Base-by-base conservation (phyloP, 2,329 filamentous ascomycete species). In the Fusarium continuum region DNA sequence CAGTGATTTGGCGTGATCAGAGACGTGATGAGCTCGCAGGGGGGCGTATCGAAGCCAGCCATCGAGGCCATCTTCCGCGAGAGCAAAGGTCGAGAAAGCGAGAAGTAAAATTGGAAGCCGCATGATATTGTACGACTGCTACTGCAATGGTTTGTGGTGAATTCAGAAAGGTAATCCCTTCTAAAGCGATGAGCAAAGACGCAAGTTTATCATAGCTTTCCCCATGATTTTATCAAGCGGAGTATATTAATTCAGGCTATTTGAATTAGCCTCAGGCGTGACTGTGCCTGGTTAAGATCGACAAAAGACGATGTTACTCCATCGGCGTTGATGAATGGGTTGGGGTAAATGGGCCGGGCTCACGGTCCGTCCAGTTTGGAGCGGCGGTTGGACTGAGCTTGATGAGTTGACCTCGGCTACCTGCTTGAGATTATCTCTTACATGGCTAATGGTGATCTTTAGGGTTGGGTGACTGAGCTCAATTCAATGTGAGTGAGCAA, bases 41-140 rank as follows among this genome's bases (percentile, higher is more conserved):
- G 81, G 79, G 26, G 87, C 86, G 71, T 90, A 90, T 43, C 88
- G 82, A 51, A 90, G 74, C 88, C 88, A 91, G 41, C 78, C 88
- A 53, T 82, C 77, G 20, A 87, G 74, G 10, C 88, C 88, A 68
- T 85, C 82, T 67, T 91, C 88, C 32, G 85, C 86, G 38, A 74
- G 73, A 34, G 70, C 80, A 31, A 80, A 67, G 69, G 75, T 73
- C 61, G 75, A 55, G 32, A 64, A 58, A 48, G 71, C 63, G 26
- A 67, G 39, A 29, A 55, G 49, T n/a, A 67, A 17, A 34, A 52
- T 46, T 11, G 56, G 45, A 32, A 51, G 17, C 39, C 53, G 31
- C 64, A 68, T 68, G 28, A 8, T 55, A 14, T 8, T 3, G 16
- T 14, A 44, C 20, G 26, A 32, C 19, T 54, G 23, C 25, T 8